Percentiles rank a stretch among this genome's conserved stretches.
Evolutionary conservation across 2,329 filamentous ascomycete genomes (phyloP).

Genomic region (Colletotrichum nymphaeae): DNA sequence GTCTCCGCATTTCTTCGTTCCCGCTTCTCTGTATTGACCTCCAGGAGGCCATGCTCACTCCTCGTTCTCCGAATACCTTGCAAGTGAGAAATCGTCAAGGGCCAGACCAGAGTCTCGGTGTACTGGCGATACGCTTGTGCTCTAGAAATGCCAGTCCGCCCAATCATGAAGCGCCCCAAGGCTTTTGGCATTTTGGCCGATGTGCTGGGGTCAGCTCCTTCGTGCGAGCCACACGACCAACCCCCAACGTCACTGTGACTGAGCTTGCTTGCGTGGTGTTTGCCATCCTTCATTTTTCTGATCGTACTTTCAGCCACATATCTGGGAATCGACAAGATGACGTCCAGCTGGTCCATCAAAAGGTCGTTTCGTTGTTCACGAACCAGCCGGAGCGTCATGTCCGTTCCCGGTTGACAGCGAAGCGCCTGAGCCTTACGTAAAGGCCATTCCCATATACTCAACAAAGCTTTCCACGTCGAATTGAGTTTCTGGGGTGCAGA

Average conservation of each 20-base stretch:
- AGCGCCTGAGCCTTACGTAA: conserved; percentile 11
- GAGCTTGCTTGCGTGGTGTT: conserved; percentile 3
- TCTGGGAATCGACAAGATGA: conserved; percentile 4
- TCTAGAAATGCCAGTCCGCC: background rate
- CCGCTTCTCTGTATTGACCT: conserved; percentile 1
- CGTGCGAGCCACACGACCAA: conserved; percentile 28
- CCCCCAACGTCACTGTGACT: conserved; percentile 25
- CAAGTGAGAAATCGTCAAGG: conserved; percentile 8
- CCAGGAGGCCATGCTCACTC: background rate
- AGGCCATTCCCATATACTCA: background rate
- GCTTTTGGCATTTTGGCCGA: background rate
- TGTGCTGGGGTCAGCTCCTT: conserved; percentile 28
- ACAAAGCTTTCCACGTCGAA: conserved; percentile 1
- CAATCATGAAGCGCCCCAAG: conserved; percentile 25
- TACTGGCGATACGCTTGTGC: conserved; percentile 19
- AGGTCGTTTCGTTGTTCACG: background rate
- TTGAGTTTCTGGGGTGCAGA: conserved; percentile 19
- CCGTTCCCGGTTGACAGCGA: conserved; percentile 7
- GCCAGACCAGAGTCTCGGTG: conserved; percentile 4
- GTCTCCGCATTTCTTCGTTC: background rate
- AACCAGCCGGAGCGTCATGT: conserved; percentile 19
- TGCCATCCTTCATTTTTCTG: background rate
- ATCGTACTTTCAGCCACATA: conserved; percentile 19
- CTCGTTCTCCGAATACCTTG: background rate
- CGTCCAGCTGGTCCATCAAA: background rate